Base-by-base conservation (phyloP, 768 basidiomycete species). In the Psilocybe cyanescens region DNA sequence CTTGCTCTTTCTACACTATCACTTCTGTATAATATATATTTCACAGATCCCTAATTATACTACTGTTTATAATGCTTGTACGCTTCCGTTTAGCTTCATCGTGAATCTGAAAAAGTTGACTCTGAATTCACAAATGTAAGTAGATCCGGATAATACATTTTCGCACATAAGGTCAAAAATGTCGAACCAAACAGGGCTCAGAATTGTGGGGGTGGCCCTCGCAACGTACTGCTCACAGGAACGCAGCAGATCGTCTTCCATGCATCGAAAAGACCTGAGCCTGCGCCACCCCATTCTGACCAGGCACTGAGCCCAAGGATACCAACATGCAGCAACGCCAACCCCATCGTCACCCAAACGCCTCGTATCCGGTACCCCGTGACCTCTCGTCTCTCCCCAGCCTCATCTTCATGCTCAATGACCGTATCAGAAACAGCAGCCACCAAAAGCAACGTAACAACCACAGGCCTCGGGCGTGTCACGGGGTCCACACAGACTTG, bases 371-470 rank as follows among this genome's bases (percentile, higher is more conserved):
- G 19, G 8, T 11, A 41, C 30, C 56, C 46, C 19, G 31, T 33
- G 33, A 46, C 2, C 31, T 47, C 14, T 47, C 31, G 37, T 24
- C n/a, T 33, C 35, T 52, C 41, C 46, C 55, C 29, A 52, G 46
- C 50, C n/a, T 19, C 54, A 58, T 58, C 67, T 30, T 68, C 68
- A 35, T 69, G 61, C 29, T 70, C 68, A 17, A 68, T 35, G 8
- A 70, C 65, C 3, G 69, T 67, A 47, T 74, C 72, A 19, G 61
- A 63, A 9, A 74, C 58, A 6, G 70, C 72, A 47, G 67, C 63
- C 12, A 63, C 65, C 5, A 71, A 54, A 30, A 74, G 62, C 24
- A 70, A 44, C 2, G 65, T 57, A 16, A 65, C 58, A 33, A 69
- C 31, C 37, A 64, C 57, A 29, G 67, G 55, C 28, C 64, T 65